phyloP scores from a whole-genome alignment of 306 rosid genomes.

The Quercus suber region DNA sequence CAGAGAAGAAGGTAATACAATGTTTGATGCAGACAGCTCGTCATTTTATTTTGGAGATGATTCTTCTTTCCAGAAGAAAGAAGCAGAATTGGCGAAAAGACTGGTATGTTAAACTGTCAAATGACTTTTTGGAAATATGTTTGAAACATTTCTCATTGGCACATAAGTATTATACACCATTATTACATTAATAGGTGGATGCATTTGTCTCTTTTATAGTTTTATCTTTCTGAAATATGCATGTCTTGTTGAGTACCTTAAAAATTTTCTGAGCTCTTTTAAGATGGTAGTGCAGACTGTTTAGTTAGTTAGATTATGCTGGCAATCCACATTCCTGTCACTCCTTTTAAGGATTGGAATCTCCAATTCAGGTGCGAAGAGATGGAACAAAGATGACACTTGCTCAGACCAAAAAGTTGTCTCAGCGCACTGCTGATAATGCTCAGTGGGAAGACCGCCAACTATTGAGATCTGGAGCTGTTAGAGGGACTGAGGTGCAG shows the following conservation, averaged over 20 bases:
- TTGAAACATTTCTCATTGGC: slow-evolving; percentile 4
- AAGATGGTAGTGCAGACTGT: not conserved
- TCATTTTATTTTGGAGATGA: slow-evolving; percentile 81
- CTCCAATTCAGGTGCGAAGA: slow-evolving; percentile 57
- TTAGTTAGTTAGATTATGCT: slow-evolving; percentile 1
- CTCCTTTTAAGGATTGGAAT: slow-evolving; percentile 13
- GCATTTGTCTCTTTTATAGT: not conserved
- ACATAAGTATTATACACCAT: not conserved
- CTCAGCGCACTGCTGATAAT: slow-evolving; percentile 94
- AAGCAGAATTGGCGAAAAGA: slow-evolving; percentile 94
- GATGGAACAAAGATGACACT: slow-evolving; percentile 99
- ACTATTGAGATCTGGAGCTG: slow-evolving; percentile 95
- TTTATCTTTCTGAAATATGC: not conserved
- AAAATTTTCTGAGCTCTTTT: not conserved
- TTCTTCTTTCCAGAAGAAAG: slow-evolving; percentile 92
- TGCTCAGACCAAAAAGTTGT: slow-evolving; percentile 88
- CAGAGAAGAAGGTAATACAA: slow-evolving; percentile 89
- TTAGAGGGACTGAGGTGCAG: slow-evolving; percentile 97
- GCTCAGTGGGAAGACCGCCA: slow-evolving; percentile 99
- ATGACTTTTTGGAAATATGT: not conserved
- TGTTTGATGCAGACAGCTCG: slow-evolving; percentile 76
- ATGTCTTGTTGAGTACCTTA: not conserved
- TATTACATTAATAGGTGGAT: not conserved
- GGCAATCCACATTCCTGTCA: slow-evolving; percentile 9
- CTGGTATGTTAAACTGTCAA: slow-evolving; percentile 52